Evolutionary conservation across 2,329 filamentous ascomycete genomes (phyloP).

Genomic region (Pyrenophora tritici-repentis): DNA sequence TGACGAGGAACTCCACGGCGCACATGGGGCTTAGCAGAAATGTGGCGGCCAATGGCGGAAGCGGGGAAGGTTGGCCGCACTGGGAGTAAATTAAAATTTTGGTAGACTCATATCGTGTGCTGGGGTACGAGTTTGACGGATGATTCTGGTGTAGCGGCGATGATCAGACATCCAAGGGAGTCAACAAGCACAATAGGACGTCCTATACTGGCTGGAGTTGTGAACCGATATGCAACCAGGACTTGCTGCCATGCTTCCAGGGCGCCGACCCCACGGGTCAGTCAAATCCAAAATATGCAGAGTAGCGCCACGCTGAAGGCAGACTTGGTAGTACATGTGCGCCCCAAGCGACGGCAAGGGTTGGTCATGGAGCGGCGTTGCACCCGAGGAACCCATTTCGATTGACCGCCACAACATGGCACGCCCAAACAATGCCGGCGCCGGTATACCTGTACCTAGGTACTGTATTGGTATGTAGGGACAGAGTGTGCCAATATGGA

Average conservation of each 20-base stretch:
- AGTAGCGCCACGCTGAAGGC: background rate
- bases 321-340: conserved; percentile 2
- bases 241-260: background rate
- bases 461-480: background rate
- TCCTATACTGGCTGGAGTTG: background rate
- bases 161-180: background rate
- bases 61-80: background rate
- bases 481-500: background rate
- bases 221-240: background rate
- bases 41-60: background rate
- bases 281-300: background rate
- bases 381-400: background rate
- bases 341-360: background rate
- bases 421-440: background rate
- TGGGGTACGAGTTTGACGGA: background rate
- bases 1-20: background rate
- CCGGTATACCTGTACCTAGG: background rate
- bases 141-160: conserved; percentile 1
- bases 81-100: background rate
- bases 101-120: too few species aligned
- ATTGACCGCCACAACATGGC: background rate
- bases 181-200: background rate
- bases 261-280: background rate
- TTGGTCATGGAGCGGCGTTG: background rate
- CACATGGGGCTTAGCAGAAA: background rate